A percentile compares a stretch with the other conserved stretches of the same genome.
Evolutionary conservation across 2,329 filamentous ascomycete genomes (phyloP).

Genomic region (Dothideomycetes sp.): DNA sequence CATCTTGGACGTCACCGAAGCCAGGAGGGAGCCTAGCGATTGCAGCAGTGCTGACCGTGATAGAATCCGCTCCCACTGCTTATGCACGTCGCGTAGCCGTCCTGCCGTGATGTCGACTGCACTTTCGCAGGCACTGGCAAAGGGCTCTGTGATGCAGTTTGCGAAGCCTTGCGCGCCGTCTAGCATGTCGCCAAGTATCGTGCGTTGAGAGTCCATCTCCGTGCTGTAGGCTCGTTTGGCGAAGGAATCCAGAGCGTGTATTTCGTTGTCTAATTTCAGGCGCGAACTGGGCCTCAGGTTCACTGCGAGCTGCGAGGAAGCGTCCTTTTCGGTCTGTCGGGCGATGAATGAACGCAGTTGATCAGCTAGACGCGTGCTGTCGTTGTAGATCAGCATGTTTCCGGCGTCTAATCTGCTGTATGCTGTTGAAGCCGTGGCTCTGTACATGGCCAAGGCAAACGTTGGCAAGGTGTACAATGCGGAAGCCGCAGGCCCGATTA

Average conservation of each 20-base stretch:
- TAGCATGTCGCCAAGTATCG: slow-evolving; percentile 50
- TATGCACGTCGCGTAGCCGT: slow-evolving; percentile 44
- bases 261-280: slow-evolving; percentile 41
- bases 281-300: slow-evolving; percentile 22
- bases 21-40: slow-evolving; percentile 47
- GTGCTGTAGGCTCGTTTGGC: slow-evolving; percentile 50
- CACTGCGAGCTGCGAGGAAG: slow-evolving; percentile 18
- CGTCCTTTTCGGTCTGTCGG: slow-evolving; percentile 28
- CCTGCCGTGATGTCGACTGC: slow-evolving; percentile 48
- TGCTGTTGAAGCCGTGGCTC: slow-evolving; percentile 63
- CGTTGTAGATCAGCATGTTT: slow-evolving; percentile 56
- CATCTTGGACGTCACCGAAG: slow-evolving; percentile 46
- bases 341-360: slow-evolving; percentile 38
- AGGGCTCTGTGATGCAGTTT: slow-evolving; percentile 48
- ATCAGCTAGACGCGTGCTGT: slow-evolving; percentile 47
- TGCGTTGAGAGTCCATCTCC: slow-evolving; percentile 55
- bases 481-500: slow-evolving; percentile 55
- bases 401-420: slow-evolving; percentile 51
- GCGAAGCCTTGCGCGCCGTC: slow-evolving; percentile 53
- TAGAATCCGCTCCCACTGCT: slow-evolving; percentile 46
- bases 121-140: slow-evolving; percentile 48
- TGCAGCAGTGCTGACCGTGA: slow-evolving; percentile 51
- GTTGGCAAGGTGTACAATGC: slow-evolving; percentile 64
- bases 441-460: slow-evolving; percentile 65
- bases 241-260: slow-evolving; percentile 46